Evolutionary conservation across 2,329 filamentous ascomycete species (phyloP), one percentile per base, ranked within the genome.

Genomic region (Calycina marina): DNA sequence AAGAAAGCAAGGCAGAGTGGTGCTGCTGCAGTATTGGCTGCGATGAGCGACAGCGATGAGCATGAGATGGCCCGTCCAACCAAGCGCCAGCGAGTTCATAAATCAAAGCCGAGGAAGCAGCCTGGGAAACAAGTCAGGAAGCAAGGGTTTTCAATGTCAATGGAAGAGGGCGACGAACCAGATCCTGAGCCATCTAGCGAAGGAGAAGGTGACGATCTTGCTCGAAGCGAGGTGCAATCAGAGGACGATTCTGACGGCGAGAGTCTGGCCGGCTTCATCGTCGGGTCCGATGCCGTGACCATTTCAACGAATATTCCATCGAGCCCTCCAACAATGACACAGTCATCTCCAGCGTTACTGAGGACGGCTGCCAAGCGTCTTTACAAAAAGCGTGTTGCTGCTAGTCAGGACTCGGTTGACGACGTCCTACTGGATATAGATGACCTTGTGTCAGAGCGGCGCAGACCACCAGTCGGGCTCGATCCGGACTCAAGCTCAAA

Each of bases 181-280:
- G 14, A n/a, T 4, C 13, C 20, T 30, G 18, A 25, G 20, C 12
- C 6, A 4, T 28, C 24, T 4, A 40, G 32, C 8, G 41, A 44
- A 12, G 37, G 32, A 8, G 36, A 39, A 20, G 38, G 40, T 2
- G 36, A 42, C 14, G 34, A 37, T 29, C 28, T 41, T 11, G 31
- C 18, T 1, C 13, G 59, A 30, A 57, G 59, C 20, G 61, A 67
- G 28, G 63, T 66, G 29, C 30, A 58, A n/a, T 65, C 64, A 10
- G 65, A 69, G 36, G 64, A 69, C 38, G 68, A 65, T 41, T 60
- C 57, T 9, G 39, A 38, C 33, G 63, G 63, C 4, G 56, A 54
- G 25, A 66, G 69, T 40, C 49, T 70, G 12, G 34, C 68, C 43
- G 56, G 71, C 56, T 65, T 80, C 53, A 47, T 80, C 46, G 59